A percentile compares a stretch with the other conserved stretches of the same genome.
phyloP scores from a whole-genome alignment of 2,329 filamentous ascomycete species.

The Chrysosphaeria jannelii region DNA sequence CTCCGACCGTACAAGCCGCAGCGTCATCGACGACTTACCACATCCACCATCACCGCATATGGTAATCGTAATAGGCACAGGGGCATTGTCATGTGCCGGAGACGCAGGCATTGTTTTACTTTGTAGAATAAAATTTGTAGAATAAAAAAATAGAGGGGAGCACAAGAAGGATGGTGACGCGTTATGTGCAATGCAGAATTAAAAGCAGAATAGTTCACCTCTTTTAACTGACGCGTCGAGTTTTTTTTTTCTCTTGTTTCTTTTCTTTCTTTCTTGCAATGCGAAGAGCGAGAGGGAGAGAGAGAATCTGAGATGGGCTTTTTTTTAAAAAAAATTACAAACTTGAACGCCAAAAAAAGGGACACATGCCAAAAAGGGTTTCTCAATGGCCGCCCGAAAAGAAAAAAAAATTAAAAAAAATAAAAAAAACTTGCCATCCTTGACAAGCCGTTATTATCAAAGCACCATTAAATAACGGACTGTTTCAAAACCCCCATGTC shows the following conservation, averaged over 20 bases:
- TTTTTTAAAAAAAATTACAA: too few relatives aligned
- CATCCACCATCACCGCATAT: slow-evolving; percentile 69
- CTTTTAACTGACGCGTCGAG: neutral
- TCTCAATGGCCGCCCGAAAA: too few relatives aligned
- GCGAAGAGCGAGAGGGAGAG: too few relatives aligned
- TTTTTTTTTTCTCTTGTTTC: neutral
- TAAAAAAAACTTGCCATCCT: neutral
- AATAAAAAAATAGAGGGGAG: neutral
- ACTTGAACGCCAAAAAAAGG: too few relatives aligned
- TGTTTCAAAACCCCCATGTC: too few relatives aligned
- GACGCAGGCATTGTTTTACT: slow-evolving; percentile 2
- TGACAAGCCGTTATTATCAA: neutral
- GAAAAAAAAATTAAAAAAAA: neutral
- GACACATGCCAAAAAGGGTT: too few relatives aligned
- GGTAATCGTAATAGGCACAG: slow-evolving; percentile 38
- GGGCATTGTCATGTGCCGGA: slow-evolving; percentile 9
- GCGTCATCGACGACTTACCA: slow-evolving; percentile 60
- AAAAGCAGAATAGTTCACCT: too few relatives aligned
- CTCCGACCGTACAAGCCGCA: slow-evolving; percentile 52
- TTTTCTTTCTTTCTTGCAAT: too few relatives aligned
- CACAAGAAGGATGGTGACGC: neutral
- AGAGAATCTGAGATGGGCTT: too few relatives aligned
- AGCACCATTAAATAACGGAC: neutral
- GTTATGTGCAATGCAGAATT: too few relatives aligned
- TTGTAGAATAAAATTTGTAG: neutral